phyloP scores from a whole-genome alignment of 331 rosid species.

The Saraca asoca region DNA sequence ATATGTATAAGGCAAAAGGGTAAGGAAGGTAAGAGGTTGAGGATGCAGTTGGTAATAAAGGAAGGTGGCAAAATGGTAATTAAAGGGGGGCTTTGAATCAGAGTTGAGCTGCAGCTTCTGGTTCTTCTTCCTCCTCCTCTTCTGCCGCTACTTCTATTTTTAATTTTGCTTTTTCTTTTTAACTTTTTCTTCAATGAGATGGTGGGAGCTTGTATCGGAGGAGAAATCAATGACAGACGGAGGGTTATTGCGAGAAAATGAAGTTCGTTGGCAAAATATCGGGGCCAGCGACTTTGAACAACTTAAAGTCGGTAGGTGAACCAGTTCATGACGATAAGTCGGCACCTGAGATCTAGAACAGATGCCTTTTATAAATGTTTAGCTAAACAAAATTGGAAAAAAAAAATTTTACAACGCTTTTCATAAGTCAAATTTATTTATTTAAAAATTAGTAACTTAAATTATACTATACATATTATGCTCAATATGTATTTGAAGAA shows the following conservation, averaged over 20 bases:
- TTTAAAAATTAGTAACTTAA: too few species aligned
- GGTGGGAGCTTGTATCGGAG: background rate
- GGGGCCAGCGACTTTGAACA: too few species aligned
- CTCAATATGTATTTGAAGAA: too few species aligned
- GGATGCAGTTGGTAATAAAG: constrained; percentile 39
- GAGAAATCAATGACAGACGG: background rate
- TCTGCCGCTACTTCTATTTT: background rate
- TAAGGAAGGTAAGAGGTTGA: background rate
- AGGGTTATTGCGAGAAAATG: background rate
- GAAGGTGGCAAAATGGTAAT: constrained; percentile 57
- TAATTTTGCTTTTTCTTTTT: background rate
- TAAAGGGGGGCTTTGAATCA: constrained; percentile 27
- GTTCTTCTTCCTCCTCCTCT: background rate
- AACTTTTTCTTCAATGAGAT: background rate
- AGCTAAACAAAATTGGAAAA: too few species aligned
- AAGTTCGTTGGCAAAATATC: too few species aligned
- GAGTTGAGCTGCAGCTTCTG: constrained; percentile 19
- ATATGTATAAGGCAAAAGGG: constrained; percentile 11
- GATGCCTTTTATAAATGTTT: too few species aligned
- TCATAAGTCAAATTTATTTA: too few species aligned
- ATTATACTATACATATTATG: too few species aligned
- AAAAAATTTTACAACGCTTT: too few species aligned
- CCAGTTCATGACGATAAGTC: too few species aligned
- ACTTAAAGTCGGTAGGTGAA: too few species aligned
- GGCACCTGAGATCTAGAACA: too few species aligned